Conservation (phyloP, 2,329 filamentous ascomycete genomes). For the Bipolaris gigantea region DNA sequence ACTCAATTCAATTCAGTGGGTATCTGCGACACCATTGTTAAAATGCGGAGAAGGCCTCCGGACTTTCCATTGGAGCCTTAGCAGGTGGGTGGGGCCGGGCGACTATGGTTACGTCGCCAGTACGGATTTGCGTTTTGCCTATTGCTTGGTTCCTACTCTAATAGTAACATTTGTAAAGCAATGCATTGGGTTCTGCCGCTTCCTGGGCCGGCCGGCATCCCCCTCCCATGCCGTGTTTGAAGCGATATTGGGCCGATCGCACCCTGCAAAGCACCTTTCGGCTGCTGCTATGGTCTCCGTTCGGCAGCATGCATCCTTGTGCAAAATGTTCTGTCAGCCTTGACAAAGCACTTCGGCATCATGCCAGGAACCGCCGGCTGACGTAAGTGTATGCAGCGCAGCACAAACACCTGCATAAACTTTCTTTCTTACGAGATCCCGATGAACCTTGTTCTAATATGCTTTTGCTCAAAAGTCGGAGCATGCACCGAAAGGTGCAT, state of each 20-base stretch:
- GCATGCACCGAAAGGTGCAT: background rate
- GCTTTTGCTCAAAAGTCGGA: background rate
- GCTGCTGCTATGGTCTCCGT: background rate
- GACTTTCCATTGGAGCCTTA: background rate
- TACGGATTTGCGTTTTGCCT: background rate
- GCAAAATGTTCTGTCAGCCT: background rate
- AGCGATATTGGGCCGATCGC: conserved; percentile 5
- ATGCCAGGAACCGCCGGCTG: background rate
- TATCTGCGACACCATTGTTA: conserved; percentile 3
- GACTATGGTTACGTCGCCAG: background rate
- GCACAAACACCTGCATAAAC: background rate
- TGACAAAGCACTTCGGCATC: background rate
- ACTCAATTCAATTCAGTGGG: conserved; percentile 4
- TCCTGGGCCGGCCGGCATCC: background rate
- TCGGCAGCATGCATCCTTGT: background rate
- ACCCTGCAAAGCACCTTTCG: background rate
- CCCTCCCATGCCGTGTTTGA: background rate
- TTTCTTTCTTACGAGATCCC: no score
- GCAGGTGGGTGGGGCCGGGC: conserved; percentile 1
- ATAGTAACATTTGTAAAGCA: conserved; percentile 4
- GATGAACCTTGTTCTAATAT: no score
- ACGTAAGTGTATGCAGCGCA: background rate
- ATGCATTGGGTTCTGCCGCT: background rate
- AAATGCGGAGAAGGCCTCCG: conserved; percentile 4
- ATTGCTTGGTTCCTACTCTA: background rate